Percentiles rank a stretch among this genome's conserved stretches.
Evolutionary conservation across 148 eudicot genomes (phyloP).

Genomic region (Vaccinium corymbosum): DNA sequence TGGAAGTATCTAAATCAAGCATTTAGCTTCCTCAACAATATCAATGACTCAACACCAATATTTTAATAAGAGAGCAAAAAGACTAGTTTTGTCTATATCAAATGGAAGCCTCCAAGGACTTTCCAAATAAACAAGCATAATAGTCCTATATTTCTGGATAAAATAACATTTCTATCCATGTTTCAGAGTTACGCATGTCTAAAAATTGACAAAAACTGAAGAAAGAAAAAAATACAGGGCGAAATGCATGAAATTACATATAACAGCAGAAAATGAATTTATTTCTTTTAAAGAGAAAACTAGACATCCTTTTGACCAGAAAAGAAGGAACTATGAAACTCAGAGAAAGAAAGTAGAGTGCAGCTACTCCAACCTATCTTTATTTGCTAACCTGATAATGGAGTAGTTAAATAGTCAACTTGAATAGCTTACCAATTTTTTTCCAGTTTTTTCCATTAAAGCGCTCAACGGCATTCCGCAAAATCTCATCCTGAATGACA

Average conservation of each 20-base stretch:
- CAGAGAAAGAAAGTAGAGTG: not conserved
- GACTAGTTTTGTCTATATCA: not conserved
- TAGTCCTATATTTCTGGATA: not conserved
- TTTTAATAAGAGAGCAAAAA: not conserved
- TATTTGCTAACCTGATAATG: not conserved
- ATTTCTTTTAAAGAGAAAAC: not conserved
- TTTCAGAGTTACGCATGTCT: not conserved
- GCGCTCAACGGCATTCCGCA: slow-evolving; percentile 74
- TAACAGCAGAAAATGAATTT: not conserved
- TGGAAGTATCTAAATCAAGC: not conserved
- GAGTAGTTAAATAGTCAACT: not conserved
- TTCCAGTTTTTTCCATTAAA: slow-evolving; percentile 91
- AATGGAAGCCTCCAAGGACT: not conserved
- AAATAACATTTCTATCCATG: not conserved
- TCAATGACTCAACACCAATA: not conserved
- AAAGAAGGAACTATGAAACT: not conserved
- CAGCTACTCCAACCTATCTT: not conserved
- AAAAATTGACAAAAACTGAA: not conserved
- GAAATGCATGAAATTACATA: not conserved
- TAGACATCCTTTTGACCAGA: not conserved
- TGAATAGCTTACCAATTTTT: slow-evolving; percentile 63
- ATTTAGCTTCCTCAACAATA: not conserved
- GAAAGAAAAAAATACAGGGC: not conserved
- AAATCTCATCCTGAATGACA: slow-evolving; percentile 68
- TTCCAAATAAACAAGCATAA: not conserved